Evolutionary conservation across 345 rosid species (phyloP).

Genomic region (Linum tenue): DNA sequence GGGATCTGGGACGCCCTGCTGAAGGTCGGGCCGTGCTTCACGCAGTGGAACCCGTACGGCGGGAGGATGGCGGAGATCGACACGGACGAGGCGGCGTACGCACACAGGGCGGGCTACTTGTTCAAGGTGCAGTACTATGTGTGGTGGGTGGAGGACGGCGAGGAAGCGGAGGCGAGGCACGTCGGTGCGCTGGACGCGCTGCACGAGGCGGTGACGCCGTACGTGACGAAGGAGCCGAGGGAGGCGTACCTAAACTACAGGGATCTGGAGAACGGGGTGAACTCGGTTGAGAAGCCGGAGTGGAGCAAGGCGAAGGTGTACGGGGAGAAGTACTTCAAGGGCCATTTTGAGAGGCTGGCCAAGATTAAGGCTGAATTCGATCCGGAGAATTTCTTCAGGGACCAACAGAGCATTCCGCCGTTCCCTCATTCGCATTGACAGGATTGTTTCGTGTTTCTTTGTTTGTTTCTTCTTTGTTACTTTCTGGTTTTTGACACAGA

Average conservation of each 20-base stretch:
- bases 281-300: neutral
- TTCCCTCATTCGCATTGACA: neutral
- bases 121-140: constrained; percentile 11
- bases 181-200: neutral
- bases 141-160: constrained; percentile 1
- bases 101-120: constrained; percentile 12
- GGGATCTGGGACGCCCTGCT: constrained; percentile 9
- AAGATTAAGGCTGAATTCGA: neutral
- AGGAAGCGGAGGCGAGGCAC: neutral
- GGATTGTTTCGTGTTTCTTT: too few relatives aligned
- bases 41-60: constrained; percentile 15
- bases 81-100: constrained; percentile 6
- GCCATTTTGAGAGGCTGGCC: neutral
- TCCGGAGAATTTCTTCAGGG: constrained; percentile 6
- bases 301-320: neutral
- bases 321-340: constrained; percentile 6
- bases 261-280: constrained; percentile 2
- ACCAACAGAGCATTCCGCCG: constrained; percentile 10
- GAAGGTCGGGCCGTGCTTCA: neutral
- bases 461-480: too few relatives aligned
- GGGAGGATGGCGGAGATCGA: constrained; percentile 14
- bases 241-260: constrained; percentile 6
- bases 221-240: constrained; percentile 1
- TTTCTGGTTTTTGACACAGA: too few relatives aligned
- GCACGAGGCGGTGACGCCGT: neutral